A percentile compares a stretch with the other conserved stretches of the same genome.
phyloP scores from a whole-genome alignment of 2,329 filamentous ascomycete species.

The Aspergillus terreus region DNA sequence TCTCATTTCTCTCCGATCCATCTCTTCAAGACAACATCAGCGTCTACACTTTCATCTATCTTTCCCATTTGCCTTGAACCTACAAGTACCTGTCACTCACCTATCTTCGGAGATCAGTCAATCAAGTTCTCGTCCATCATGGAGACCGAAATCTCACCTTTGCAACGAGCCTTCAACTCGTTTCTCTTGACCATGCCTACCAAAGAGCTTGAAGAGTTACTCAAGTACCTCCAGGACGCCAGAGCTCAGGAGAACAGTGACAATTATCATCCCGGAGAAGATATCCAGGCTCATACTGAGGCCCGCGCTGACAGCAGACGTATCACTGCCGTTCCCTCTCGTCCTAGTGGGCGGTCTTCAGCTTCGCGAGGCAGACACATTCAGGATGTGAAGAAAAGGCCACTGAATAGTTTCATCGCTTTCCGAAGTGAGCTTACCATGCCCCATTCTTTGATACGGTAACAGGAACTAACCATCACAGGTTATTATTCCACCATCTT shows the following conservation, averaged over 20 bases:
- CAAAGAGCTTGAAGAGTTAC: constrained; percentile 18
- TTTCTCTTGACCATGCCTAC: constrained; percentile 24
- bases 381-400: constrained; percentile 21
- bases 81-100: not conserved
- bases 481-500: constrained; percentile 49
- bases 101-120: not conserved
- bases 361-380: constrained; percentile 16
- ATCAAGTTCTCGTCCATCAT: constrained; percentile 7
- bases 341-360: constrained; percentile 7
- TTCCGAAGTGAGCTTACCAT: constrained; percentile 31
- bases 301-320: constrained; percentile 1
- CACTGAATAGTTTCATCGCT: constrained; percentile 38
- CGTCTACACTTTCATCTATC: not conserved
- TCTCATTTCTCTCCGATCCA: not conserved
- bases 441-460: not conserved
- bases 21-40: not conserved
- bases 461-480: constrained; percentile 19
- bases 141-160: constrained; percentile 16
- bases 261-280: constrained; percentile 2
- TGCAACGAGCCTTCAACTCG: constrained; percentile 24
- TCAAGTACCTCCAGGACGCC: constrained; percentile 15
- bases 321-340: constrained; percentile 6
- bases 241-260: constrained; percentile 7
- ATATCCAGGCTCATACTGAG: constrained; percentile 2
- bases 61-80: not conserved